Evolutionary conservation across 208 protist species (phyloP), one percentile per base, ranked within the genome.

Genomic region (Leishmania tropica): DNA sequence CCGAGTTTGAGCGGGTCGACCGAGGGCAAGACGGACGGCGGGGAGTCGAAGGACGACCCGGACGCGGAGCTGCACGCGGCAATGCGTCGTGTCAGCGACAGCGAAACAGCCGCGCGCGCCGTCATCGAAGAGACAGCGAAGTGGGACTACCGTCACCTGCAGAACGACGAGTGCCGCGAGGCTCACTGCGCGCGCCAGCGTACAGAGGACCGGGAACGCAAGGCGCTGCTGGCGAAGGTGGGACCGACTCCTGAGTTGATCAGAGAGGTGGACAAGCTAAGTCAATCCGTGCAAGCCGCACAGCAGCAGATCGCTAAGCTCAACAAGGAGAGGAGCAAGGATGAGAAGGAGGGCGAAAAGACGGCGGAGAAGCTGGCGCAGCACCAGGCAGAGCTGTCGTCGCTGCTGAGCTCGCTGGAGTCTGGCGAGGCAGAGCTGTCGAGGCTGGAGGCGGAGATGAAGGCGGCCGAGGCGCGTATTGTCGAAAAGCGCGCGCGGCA

Each of bases 241-340:
- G 87, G 88, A 17, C 92, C 93, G 1, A 86, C 88, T n/a, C 83
- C 93, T 1, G 92, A 95, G 65, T 85, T 95, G 42, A 78, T 92
- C 73, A 75, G 80, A 19, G 89, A 96, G 76, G 78, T 95, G 47
- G 90, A 95, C 58, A 86, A 86, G 79, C 82, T 95, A 13, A 81
- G 48, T 3, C 90, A 94, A 75, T 77, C 87, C 3, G 85, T 96
- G 71, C 80, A 87, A 79, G 82, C 83, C 1, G 70, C 78, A 3
- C 87, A 87, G 74, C 85, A 89, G 83, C 87, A 94, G 79, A 89
- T 95, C 21, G 58, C 83, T 60, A 94, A 94, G 78, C 83, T 96
- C 51, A 74, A 83, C 65, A 94, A 90, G 81, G 93, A 95, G 79
- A 89, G 88, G 75, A 73, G 62, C 35, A 90, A 92, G 80, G 92